Evolutionary conservation across 768 basidiomycete species (phyloP), one percentile per base, ranked within the genome.

Genomic region (Kwoniella mangroviensis): DNA sequence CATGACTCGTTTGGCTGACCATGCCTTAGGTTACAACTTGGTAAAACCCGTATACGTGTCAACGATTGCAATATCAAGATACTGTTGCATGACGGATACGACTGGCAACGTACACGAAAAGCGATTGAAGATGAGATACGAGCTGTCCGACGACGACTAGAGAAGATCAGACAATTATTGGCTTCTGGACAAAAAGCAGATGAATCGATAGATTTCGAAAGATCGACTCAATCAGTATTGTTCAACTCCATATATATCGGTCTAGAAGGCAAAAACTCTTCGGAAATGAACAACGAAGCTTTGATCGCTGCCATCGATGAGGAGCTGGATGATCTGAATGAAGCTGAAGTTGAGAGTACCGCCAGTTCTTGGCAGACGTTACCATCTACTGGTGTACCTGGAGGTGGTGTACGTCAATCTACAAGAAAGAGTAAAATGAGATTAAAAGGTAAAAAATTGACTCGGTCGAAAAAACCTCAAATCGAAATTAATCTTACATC

Each of bases 161-260:
- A 91, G 54, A 93, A 91, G 83, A 96, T 99, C 75, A 87, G 91
- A 41, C 96, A 98, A 82, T 87, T 99, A 3, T 88, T 98, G 15
- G 93, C 95, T 4, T 90, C 86, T 49, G 97, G 97, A 11, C 96
- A 98, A 79, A 87, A 75, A 63, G 90, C 93, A 45, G 93, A 96
- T 70, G 88, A 90, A 19, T 88, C 86, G 63, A 85, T 89, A 17
- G 77, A 79, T 54, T 28, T 66, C 15, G 73, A 73, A 40, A 92
- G 92, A 75, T 84, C 86, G 34, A 90, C 91, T 6, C 89, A 90
- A 74, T 85, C 91, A 1, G 86, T 91, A 5, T 87, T 98, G 22
- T 97, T 95, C 86, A 97, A 98, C 79, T 98, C 95, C 0, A 88
- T 97, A 45, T 92, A 94, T 76, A 90, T 98, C 66, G 95, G 96